phyloP scores from a whole-genome alignment of 164 flowering plant species.

The Vitis cinerea region DNA sequence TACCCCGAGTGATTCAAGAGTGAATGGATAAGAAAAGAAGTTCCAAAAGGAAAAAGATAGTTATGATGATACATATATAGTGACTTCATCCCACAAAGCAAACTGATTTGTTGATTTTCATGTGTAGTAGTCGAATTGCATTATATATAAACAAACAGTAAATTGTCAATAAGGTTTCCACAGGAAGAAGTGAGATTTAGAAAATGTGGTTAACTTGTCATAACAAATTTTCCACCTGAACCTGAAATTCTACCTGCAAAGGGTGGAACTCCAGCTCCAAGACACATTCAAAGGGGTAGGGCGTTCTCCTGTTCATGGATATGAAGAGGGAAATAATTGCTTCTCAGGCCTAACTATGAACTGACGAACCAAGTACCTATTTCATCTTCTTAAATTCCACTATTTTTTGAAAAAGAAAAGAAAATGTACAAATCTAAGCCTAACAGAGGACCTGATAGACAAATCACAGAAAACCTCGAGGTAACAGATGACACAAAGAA shows the following conservation, averaged over 20 bases:
- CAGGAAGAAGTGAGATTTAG: too few relatives aligned
- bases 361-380: neutral
- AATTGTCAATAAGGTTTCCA: too few relatives aligned
- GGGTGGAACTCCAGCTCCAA: conserved; percentile 22
- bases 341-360: conserved; percentile 4
- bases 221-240: conserved; percentile 3
- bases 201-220: too few relatives aligned
- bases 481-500: too few relatives aligned
- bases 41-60: neutral
- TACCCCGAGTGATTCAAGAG: conserved; percentile 16
- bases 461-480: too few relatives aligned
- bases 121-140: conserved; percentile 8
- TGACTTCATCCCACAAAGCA: conserved; percentile 2
- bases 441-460: too few relatives aligned
- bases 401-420: too few relatives aligned
- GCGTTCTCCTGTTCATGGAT: conserved; percentile 5
- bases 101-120: conserved; percentile 1
- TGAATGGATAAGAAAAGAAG: conserved; percentile 3
- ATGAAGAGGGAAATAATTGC: conserved; percentile 1
- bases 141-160: neutral
- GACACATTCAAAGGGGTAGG: conserved; percentile 10
- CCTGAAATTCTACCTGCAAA: conserved; percentile 38
- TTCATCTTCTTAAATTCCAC: conserved; percentile 1
- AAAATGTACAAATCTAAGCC: neutral
- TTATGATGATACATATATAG: neutral